A percentile compares a stretch with the other conserved stretches of the same genome.
Conservation (phyloP, 345 rosid species). For the Chamaenerion angustifolium region DNA sequence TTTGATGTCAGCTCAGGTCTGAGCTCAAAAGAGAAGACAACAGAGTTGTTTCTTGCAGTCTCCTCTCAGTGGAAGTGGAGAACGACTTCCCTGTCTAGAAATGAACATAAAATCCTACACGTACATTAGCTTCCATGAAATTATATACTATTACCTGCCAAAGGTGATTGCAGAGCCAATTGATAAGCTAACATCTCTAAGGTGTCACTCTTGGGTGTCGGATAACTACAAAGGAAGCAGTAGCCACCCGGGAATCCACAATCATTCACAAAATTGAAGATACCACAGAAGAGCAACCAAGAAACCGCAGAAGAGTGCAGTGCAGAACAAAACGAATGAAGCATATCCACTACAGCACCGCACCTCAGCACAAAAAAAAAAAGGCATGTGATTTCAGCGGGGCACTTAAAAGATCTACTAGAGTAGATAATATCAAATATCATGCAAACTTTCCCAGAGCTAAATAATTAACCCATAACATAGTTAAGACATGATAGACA, state of each 20-base stretch:
- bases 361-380: conserved; percentile 69
- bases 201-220: too few species aligned
- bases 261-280: conserved; percentile 42
- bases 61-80: too few species aligned
- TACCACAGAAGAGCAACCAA: conserved; percentile 49
- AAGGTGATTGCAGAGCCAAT: too few species aligned
- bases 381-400: conserved; percentile 48
- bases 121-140: too few species aligned
- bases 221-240: conserved; percentile 17
- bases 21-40: too few species aligned
- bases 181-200: too few species aligned
- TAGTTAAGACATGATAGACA: conserved; percentile 21
- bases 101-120: too few species aligned
- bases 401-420: conserved; percentile 16
- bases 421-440: conserved; percentile 23
- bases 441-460: conserved; percentile 8
- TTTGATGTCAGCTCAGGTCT: too few species aligned
- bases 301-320: conserved; percentile 49
- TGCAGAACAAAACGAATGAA: conserved; percentile 77
- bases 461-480: not conserved
- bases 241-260: conserved; percentile 24
- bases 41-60: too few species aligned
- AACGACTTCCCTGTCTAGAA: too few species aligned
- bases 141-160: too few species aligned
- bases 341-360: conserved; percentile 51